Conservation (phyloP, 192 early-diverging fungal species). For the Coemansia sp. region DNA sequence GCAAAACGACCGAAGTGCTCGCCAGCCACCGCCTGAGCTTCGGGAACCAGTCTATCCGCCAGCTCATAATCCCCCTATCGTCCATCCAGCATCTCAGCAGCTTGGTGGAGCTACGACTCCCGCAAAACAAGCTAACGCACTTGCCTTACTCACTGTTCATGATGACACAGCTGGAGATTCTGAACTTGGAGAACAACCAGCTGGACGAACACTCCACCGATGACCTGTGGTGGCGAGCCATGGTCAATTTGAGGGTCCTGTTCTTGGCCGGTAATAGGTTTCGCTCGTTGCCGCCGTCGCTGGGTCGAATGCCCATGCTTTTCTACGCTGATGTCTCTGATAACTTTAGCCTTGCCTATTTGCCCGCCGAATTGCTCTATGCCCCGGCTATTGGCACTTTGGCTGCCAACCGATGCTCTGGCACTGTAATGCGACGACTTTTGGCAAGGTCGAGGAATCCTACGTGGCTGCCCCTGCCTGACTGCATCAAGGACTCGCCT, state of each 20-base stretch:
- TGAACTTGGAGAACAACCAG: conserved; percentile 41
- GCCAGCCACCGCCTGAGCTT: conserved; percentile 45
- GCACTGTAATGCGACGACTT: not conserved
- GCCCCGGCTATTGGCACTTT: conserved; percentile 32
- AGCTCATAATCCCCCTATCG: conserved; percentile 23
- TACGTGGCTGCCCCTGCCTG: not conserved
- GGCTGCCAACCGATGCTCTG: conserved; percentile 30
- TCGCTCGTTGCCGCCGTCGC: conserved; percentile 21
- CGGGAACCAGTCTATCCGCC: conserved; percentile 32
- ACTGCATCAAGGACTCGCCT: not conserved
- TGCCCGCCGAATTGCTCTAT: conserved; percentile 32
- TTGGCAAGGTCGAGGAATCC: not conserved
- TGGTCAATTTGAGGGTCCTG: conserved; percentile 34
- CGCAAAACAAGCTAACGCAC: conserved; percentile 36
- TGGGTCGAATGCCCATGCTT: conserved; percentile 34
- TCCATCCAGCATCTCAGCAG: conserved; percentile 14
- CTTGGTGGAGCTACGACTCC: conserved; percentile 45
- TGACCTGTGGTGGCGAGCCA: conserved; percentile 16
- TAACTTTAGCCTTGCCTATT: conserved; percentile 8
- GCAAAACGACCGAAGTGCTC: conserved; percentile 34
- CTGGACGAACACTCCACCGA: conserved; percentile 17
- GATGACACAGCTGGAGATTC: conserved; percentile 39
- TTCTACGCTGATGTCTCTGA: conserved; percentile 50
- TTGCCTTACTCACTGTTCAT: conserved; percentile 35
- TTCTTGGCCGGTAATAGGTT: conserved; percentile 38